Evolutionary conservation across 2,329 filamentous ascomycete species (phyloP), one percentile per base, ranked within the genome.

Genomic region (Cadophora malorum): DNA sequence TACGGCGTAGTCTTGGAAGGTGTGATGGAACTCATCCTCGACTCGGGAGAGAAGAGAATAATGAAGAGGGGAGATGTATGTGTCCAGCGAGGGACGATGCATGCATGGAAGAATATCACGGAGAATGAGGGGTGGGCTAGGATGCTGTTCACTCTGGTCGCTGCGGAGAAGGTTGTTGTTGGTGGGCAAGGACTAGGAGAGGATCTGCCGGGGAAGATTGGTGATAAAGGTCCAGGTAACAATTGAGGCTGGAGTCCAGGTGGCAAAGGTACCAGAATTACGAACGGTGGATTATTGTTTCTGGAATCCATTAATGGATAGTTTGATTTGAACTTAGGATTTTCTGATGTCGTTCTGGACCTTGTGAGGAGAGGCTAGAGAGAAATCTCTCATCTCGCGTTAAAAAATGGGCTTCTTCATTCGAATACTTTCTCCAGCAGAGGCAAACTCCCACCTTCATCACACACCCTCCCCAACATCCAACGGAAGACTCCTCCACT

Each of bases 71-170:
- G 81, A 25, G 81, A 83, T 59, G 70, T 79, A 16, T 74, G 81
- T 21, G 76, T 83, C 0, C 80, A 83, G 70, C 75, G 80, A 55
- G 83, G 81, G 0, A 79, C 78, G 8, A 82, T 80, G 66, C 83
- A 84, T 70, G 72, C 74, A 9, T 84, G 82, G 80, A 72, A 76
- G 14, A 83, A 84, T 67, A 74, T 78, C 19, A 78, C 77, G 0
- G 71, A 66, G 50, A 70, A 69, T 7, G 63, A 67, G 8, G 58
- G 49, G 14, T 73, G 70, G 69, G 68, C 68, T 9, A 62, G 71
- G 16, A 72, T 73, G 71, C 21, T 73, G 19, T 73, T 73, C 38
- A 67, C 69, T 9, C 31, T 72, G 1, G 61, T 70, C n/a, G 67
- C 68, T 25, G 70, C 67, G 16, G 53, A 70, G 68, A 66, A 69